Percentiles rank a stretch among this genome's conserved stretches.
phyloP scores from a whole-genome alignment of 768 basidiomycete species.

The Auricularia cornea region DNA sequence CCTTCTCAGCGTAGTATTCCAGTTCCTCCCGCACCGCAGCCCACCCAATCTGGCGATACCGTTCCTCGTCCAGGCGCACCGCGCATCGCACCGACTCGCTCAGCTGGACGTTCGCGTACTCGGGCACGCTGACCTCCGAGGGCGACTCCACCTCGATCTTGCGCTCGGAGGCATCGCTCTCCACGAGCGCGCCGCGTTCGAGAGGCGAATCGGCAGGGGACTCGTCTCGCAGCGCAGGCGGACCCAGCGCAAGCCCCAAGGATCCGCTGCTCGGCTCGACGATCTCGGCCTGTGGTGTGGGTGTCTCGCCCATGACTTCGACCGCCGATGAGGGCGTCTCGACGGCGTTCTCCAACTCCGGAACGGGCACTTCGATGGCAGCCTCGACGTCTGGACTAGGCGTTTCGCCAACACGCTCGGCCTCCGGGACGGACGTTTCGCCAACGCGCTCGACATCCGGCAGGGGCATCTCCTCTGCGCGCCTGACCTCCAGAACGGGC shows the following conservation, averaged over 20 bases:
- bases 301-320: not conserved
- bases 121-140: not conserved
- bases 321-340: too few relatives aligned
- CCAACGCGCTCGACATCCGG: too few relatives aligned
- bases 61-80: slow-evolving; percentile 41
- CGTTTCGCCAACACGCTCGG: too few relatives aligned
- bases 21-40: slow-evolving; percentile 44
- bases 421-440: too few relatives aligned
- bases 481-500: too few relatives aligned
- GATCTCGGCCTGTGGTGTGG: not conserved
- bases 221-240: not conserved
- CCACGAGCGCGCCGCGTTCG: not conserved
- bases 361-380: too few relatives aligned
- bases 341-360: too few relatives aligned
- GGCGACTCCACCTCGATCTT: not conserved
- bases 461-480: too few relatives aligned
- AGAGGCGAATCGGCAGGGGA: not conserved
- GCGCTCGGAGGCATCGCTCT: not conserved
- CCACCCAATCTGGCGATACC: slow-evolving; percentile 49
- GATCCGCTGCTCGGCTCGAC: not conserved
- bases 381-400: too few relatives aligned
- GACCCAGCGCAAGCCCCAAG: not conserved
- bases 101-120: not conserved
- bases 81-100: not conserved
- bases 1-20: slow-evolving; percentile 57